Evolutionary conservation across 345 rosid species (phyloP).

Genomic region (Eucalyptus grandis): DNA sequence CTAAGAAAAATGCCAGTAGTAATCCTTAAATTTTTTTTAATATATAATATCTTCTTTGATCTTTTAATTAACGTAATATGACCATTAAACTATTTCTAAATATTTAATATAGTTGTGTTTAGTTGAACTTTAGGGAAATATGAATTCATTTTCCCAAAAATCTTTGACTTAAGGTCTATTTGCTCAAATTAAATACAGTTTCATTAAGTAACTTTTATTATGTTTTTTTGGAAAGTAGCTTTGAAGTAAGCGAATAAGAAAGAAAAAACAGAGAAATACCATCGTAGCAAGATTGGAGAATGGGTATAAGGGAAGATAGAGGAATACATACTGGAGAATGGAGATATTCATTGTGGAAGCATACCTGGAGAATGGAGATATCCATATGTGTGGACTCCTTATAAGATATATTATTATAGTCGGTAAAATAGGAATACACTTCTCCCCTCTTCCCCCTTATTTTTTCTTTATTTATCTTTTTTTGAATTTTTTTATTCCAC

Average conservation of each 20-base stretch:
- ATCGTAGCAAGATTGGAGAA: not conserved
- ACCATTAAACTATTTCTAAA: not conserved
- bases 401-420: too few relatives aligned
- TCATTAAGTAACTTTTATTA: too few relatives aligned
- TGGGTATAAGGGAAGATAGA: too few relatives aligned
- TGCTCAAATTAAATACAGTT: not conserved
- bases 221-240: not conserved
- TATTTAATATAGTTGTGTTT: not conserved
- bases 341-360: too few relatives aligned
- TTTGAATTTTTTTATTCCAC: accelerated
- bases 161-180: not conserved
- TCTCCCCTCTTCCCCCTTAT: not conserved
- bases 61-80: not conserved
- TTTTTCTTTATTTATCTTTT: too few relatives aligned
- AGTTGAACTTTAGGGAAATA: not conserved
- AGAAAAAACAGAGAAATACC: not conserved
- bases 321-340: too few relatives aligned
- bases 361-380: too few relatives aligned
- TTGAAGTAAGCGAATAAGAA: not conserved
- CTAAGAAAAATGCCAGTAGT: not conserved
- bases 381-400: too few relatives aligned
- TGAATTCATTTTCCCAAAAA: not conserved
- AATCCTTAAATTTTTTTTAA: not conserved
- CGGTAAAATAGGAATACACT: too few relatives aligned
- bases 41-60: not conserved